A percentile compares a stretch with the other conserved stretches of the same genome.
Evolutionary conservation across 495 filamentous ascomycete genomes (phyloP).

Genomic region (Cetradonia linearis): DNA sequence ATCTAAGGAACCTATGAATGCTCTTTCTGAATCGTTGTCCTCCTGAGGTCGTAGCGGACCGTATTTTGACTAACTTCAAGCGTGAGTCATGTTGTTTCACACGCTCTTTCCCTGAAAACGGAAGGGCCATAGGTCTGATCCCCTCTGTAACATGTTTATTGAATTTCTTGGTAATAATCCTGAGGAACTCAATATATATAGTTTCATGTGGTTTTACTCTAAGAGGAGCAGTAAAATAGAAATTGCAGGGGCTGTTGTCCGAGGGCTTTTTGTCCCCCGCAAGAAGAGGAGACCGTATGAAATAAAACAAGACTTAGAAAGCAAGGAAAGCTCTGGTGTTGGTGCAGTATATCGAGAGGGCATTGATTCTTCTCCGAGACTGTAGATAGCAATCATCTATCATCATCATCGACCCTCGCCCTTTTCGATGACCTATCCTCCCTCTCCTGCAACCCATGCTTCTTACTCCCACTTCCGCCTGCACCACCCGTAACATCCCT

Average conservation of each 20-base stretch:
- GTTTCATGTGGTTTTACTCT: too few relatives aligned
- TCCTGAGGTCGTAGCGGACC: not conserved
- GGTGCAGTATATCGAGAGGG: not conserved
- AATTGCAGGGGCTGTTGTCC: too few relatives aligned
- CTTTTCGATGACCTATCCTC: slow-evolving; percentile 60
- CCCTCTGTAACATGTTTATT: too few relatives aligned
- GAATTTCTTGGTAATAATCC: too few relatives aligned
- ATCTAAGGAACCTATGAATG: not conserved
- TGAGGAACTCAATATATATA: too few relatives aligned
- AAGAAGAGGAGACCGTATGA: too few relatives aligned
- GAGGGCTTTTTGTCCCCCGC: too few relatives aligned
- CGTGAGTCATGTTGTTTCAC: too few relatives aligned
- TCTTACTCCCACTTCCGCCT: slow-evolving; percentile 51
- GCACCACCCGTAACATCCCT: slow-evolving; percentile 52
- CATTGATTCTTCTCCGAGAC: not conserved
- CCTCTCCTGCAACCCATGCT: slow-evolving; percentile 74
- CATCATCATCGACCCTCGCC: slow-evolving; percentile 70
- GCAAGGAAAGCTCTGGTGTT: too few relatives aligned
- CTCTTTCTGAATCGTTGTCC: not conserved
- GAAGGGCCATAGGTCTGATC: too few relatives aligned
- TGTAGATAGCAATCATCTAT: slow-evolving; percentile 16
- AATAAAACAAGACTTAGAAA: not conserved
- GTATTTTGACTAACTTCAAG: not conserved
- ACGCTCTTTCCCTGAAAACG: not conserved
- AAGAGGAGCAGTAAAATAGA: too few relatives aligned